These are phyloP conservation scores for Anacardium occidentale DNA, from an alignment of 345 rosid species.

Conservation along the genomic window DNA sequence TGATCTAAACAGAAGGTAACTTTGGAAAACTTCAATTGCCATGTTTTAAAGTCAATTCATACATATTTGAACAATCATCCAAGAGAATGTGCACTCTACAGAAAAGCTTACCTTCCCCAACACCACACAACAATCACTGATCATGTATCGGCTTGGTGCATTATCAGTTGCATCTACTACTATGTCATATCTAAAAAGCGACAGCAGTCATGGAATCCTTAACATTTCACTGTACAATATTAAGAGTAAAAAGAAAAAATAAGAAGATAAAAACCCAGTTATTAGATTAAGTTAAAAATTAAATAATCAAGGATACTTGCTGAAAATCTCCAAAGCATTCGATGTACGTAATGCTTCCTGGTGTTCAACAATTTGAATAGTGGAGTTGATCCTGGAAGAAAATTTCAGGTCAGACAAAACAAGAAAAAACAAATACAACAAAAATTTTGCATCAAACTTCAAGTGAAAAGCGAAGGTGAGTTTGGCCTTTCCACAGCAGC, in stretches of 20 bases:
- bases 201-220: constrained; percentile 39
- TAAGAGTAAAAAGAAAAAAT: neutral
- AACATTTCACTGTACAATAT: neutral
- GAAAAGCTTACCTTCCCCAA: constrained; percentile 73
- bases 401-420: constrained; percentile 13
- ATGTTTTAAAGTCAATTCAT: neutral
- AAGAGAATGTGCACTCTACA: neutral
- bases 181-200: constrained; percentile 64
- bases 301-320: constrained; percentile 67
- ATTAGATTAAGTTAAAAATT: neutral
- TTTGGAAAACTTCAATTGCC: neutral
- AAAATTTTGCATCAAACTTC: neutral
- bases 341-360: constrained; percentile 78
- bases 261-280: neutral
- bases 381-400: constrained; percentile 69
- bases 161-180: constrained; percentile 92
- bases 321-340: constrained; percentile 84
- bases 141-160: constrained; percentile 97
- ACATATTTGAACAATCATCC: constrained; percentile 7
- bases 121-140: constrained; percentile 92
- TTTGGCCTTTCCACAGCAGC: neutral
- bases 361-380: constrained; percentile 65
- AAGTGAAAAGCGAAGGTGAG: neutral
- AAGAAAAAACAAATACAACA: neutral
- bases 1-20: neutral